Conservation (phyloP, 1,284 basidiomycete species). For the Cutaneotrichosporon daszewskae region DNA sequence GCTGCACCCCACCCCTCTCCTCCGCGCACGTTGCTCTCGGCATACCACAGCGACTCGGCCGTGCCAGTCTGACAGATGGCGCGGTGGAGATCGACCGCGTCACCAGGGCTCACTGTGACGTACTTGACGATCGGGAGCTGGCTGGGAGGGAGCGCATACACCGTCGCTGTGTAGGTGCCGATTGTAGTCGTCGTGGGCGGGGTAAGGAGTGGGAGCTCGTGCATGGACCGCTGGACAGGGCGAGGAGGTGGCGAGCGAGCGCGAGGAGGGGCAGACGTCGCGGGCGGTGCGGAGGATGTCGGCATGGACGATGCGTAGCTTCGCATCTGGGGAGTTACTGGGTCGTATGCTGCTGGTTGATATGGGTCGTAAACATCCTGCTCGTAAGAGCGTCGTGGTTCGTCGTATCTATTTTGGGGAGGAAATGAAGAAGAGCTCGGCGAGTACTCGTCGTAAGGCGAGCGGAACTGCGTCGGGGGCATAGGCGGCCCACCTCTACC, state of each 20-base stretch:
- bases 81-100: conserved; percentile 40
- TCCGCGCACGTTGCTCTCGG: conserved; percentile 40
- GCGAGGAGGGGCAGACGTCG: conserved; percentile 1
- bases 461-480: conserved; percentile 7
- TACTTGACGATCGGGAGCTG: conserved; percentile 44
- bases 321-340: conserved; percentile 14
- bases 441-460: conserved; percentile 17
- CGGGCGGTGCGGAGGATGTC: conserved; percentile 8
- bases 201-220: conserved; percentile 30
- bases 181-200: conserved; percentile 26
- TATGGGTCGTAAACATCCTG: conserved; percentile 39
- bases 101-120: conserved; percentile 32
- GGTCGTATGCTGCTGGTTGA: conserved; percentile 29
- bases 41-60: conserved; percentile 38
- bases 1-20: conserved; percentile 47
- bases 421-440: conserved; percentile 19
- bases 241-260: conserved; percentile 1
- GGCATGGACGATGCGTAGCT: background rate
- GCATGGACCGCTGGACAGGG: conserved; percentile 3
- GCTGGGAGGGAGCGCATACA: conserved; percentile 34
- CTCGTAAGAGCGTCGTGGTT: conserved; percentile 9
- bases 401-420: conserved; percentile 24
- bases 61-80: conserved; percentile 27
- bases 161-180: conserved; percentile 22
- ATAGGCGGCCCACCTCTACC: conserved; percentile 4